Evolutionary conservation across 805 yeast species (phyloP).

Genomic region (Wickerhamomyces canadensis): DNA sequence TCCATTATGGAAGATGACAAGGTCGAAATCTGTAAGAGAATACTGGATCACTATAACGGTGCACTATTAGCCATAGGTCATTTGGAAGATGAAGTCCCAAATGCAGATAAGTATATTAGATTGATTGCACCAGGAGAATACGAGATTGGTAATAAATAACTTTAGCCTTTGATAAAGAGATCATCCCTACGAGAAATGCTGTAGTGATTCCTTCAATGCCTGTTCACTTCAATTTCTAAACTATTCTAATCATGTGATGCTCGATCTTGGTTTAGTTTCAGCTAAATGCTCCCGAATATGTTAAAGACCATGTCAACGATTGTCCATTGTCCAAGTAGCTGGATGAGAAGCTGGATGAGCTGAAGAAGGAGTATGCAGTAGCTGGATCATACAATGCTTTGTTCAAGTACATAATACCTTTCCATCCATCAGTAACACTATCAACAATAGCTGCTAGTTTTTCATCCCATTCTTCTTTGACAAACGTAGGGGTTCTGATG

Average conservation of each 20-base stretch:
- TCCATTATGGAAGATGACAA: constrained; percentile 78
- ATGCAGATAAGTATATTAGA: constrained; percentile 45
- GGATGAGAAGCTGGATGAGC: constrained; percentile 46
- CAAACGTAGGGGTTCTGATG: constrained; percentile 49
- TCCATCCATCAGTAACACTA: constrained; percentile 61
- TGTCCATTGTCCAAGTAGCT: constrained; percentile 74
- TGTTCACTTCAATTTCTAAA: too few species aligned
- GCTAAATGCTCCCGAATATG: constrained; percentile 52
- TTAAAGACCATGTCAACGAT: constrained; percentile 80
- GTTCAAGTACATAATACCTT: constrained; percentile 66
- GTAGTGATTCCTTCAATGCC: too few species aligned
- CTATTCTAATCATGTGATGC: too few species aligned
- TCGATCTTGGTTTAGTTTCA: too few species aligned
- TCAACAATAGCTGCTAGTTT: constrained; percentile 40
- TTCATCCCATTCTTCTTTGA: constrained; percentile 57
- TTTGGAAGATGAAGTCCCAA: constrained; percentile 68
- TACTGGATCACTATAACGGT: constrained; percentile 52
- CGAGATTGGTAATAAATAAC: constrained; percentile 26
- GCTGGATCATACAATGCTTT: constrained; percentile 69
- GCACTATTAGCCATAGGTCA: constrained; percentile 82
- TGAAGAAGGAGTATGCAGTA: constrained; percentile 56
- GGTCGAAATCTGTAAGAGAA: constrained; percentile 47
- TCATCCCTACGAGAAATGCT: too few species aligned
- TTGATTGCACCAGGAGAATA: constrained; percentile 32
- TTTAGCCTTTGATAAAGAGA: too few species aligned